Evolutionary conservation across 371 early-diverging fungal species (phyloP), one percentile per base, ranked within the genome.

Genomic region (Mucor velutinosus): DNA sequence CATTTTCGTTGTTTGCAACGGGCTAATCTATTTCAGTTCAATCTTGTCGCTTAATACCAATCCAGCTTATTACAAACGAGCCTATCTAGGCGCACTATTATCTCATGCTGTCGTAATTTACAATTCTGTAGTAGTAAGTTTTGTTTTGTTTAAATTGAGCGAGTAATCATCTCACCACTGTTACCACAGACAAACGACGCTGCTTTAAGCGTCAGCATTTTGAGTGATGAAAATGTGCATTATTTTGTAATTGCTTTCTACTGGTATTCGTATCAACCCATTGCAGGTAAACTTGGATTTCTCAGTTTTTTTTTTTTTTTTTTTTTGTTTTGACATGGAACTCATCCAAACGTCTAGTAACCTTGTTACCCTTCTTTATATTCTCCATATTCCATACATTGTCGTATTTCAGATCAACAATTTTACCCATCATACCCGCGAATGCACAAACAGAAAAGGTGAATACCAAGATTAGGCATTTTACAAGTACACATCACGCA

Each of bases 151-250:
- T 25, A 25, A 1, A 7, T 45, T 4, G 0, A 51, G 4, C 25
- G 4, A 21, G 12, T 8, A 10, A 25, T 25, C 2, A 1, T 60
- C 21, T 51, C 25, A 41, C 6, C 35, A 27, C 15, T 19, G 11
- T 6, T 1, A 39, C 25, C 47, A 21, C 7, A 65, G 64, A 45
- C 37, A 30, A 60, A 39, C 45, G 33, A 64, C 15, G 61, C 43
- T 29, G 12, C 29, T 14, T 14, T 60, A 21, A 37, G 37, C 49
- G 39, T 43, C 15, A 61, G 84, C 41, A 67, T 94, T 35, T 72
- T 93, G 32, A 80, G 83, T 56, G 93, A 95, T 73, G 95, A 95
- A 79, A 95, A 95, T 72, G 87, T 90, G n/a, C 94, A 93, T 76
- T 96, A 96, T 71, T 76, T 93, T 57, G 73, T 94, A 30, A 81